These are phyloP conservation scores for Chenopodium album DNA, from an alignment of 148 eudicot species.

Conservation along the genomic window DNA sequence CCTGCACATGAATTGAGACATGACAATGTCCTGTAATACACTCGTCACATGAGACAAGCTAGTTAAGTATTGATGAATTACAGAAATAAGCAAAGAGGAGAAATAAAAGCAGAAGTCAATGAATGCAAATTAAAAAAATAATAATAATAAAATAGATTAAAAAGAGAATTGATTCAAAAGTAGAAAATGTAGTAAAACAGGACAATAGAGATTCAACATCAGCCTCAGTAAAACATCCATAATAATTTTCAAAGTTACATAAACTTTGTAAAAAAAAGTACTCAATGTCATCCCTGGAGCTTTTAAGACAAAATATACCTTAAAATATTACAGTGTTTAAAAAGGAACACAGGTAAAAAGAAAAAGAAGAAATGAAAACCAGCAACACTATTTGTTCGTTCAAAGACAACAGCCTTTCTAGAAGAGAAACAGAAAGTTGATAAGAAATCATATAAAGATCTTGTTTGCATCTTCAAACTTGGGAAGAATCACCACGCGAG, in stretches of 20 bases:
- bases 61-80: background rate
- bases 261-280: slow-evolving; percentile 7
- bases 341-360: slow-evolving; percentile 18
- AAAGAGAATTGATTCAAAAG: background rate
- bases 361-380: slow-evolving; percentile 26
- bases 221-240: slow-evolving; percentile 33
- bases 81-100: no score
- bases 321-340: slow-evolving; percentile 38
- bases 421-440: slow-evolving; percentile 47
- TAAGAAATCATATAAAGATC: slow-evolving; percentile 52
- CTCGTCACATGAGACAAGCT: background rate
- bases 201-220: slow-evolving; percentile 20
- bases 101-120: background rate
- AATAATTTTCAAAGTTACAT: slow-evolving; percentile 37
- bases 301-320: slow-evolving; percentile 35
- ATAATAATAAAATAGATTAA: no score
- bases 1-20: background rate
- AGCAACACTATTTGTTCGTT: slow-evolving; percentile 39
- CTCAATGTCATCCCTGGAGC: slow-evolving; percentile 21
- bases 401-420: slow-evolving; percentile 36
- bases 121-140: background rate
- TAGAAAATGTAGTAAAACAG: background rate
- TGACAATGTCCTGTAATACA: background rate
- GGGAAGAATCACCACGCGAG: slow-evolving; percentile 84
- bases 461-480: slow-evolving; percentile 81